Evolutionary conservation across 352 stramenopile species (phyloP).

Genomic region (Globisporangium cystogenes): DNA sequence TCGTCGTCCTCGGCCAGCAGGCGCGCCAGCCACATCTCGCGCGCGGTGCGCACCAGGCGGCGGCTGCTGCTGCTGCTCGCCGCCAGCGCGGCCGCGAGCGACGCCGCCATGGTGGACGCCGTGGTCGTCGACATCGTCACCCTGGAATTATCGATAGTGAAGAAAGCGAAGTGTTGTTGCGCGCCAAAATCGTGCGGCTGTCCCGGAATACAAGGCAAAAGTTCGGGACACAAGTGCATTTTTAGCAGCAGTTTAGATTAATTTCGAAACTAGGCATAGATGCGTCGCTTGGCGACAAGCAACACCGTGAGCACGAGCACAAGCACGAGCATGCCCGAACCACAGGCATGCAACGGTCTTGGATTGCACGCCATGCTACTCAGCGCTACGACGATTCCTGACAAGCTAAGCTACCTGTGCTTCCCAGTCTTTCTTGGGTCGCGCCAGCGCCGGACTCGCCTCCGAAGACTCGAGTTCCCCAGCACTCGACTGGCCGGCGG

Average conservation of each 20-base stretch:
- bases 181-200: no score
- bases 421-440: not conserved
- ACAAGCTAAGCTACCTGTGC: not conserved
- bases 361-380: not conserved
- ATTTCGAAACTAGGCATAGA: no score
- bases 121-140: not conserved
- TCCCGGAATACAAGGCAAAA: no score
- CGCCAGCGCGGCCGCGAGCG: not conserved
- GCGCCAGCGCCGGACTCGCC: not conserved
- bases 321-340: no score
- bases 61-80: not conserved
- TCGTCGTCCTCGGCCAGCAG: slow-evolving; percentile 22
- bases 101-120: not conserved
- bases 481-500: slow-evolving; percentile 17
- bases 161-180: no score
- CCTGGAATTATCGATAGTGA: no score
- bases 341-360: not conserved
- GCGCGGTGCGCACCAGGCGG: slow-evolving; percentile 5
- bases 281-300: no score
- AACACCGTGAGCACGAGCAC: no score
- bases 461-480: not conserved
- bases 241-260: no score
- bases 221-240: no score
- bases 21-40: slow-evolving; percentile 3
- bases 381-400: not conserved